These are phyloP conservation scores for Conoideocrella luteorostrata DNA, from an alignment of 2,329 filamentous ascomycete species.

Conservation along the genomic window DNA sequence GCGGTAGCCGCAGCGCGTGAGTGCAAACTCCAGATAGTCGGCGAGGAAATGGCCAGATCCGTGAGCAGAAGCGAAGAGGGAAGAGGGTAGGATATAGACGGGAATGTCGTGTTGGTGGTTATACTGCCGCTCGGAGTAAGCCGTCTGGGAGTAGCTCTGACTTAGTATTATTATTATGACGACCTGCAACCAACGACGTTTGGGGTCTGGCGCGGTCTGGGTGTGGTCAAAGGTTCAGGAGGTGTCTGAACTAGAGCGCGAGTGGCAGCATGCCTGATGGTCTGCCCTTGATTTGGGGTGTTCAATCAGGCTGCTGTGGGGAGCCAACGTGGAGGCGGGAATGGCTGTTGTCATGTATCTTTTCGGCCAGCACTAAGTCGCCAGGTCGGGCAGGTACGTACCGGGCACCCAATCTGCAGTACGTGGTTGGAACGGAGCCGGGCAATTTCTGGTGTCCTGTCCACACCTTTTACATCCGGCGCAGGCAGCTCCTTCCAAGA, in stretches of 20 bases:
- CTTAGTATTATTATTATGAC: background rate
- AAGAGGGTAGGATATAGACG: background rate
- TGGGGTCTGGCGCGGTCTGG: too few relatives aligned
- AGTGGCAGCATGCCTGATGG: too few relatives aligned
- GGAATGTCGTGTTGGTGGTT: background rate
- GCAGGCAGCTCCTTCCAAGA: too few relatives aligned
- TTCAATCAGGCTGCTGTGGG: too few relatives aligned
- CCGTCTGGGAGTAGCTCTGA: too few relatives aligned
- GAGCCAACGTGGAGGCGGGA: too few relatives aligned
- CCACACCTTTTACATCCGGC: background rate
- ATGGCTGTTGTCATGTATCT: too few relatives aligned
- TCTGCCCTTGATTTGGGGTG: too few relatives aligned
- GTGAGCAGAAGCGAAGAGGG: background rate
- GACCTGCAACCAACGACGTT: background rate
- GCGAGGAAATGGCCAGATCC: too few relatives aligned
- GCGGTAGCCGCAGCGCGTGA: background rate
- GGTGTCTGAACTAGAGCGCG: background rate
- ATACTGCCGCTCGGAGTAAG: background rate
- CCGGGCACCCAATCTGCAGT: background rate
- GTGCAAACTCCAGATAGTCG: background rate
- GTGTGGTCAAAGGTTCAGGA: background rate
- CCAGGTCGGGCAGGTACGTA: background rate
- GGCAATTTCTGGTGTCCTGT: background rate
- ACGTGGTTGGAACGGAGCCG: slow-evolving; percentile 4
- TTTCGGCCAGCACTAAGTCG: too few relatives aligned